Evolutionary conservation across 176 grass and related monocot genomes (phyloP), one percentile per base, ranked within the genome.

Genomic region (Avena insularis): DNA sequence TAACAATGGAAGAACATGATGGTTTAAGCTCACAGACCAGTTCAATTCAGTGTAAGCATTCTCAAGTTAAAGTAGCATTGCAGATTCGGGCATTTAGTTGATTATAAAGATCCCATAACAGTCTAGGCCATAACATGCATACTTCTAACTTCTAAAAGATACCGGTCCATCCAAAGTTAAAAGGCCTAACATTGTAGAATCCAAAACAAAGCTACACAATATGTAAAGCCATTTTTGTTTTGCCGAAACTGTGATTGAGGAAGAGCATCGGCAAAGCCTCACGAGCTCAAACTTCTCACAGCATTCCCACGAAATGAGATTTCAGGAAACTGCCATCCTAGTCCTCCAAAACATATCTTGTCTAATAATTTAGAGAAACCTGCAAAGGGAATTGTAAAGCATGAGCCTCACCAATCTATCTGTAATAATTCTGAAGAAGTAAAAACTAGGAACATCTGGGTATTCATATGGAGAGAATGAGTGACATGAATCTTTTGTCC

Each of bases 311-410:
- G 35, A 55, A 56, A 35, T 19, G 16, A 56, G 75, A 77, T 53
- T 33, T 77, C 75, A 54, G 48, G 73, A 76, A 76, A 53, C 23
- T 75, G 9, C 48, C 13, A 75, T 4, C 23, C n/a, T 49, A 74
- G 2, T 23, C 71, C 43, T 74, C 45, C 71, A 50, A 15, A 74
- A 27, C 21, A 27, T 27, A 12, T 27, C 45, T 8, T 23, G 5
- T 14, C 43, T 74, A 17, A 20, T 17, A 43, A 27, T 50, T 14
- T 8, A 8, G 43, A 74, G 43, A 49, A 27, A 9, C 71, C 68
- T 71, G 68, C 71, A 49, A 23, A 48, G 45, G 6, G 12, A 50
- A 75, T 50, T 25, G 46, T 75, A 75, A 75, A 75, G 49, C 5
- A 27, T 75, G 45, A 75, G 21, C 27, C 20, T 49, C 0, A 5